phyloP scores from a whole-genome alignment of 2,329 filamentous ascomycete species.

The Diatrype stigma region DNA sequence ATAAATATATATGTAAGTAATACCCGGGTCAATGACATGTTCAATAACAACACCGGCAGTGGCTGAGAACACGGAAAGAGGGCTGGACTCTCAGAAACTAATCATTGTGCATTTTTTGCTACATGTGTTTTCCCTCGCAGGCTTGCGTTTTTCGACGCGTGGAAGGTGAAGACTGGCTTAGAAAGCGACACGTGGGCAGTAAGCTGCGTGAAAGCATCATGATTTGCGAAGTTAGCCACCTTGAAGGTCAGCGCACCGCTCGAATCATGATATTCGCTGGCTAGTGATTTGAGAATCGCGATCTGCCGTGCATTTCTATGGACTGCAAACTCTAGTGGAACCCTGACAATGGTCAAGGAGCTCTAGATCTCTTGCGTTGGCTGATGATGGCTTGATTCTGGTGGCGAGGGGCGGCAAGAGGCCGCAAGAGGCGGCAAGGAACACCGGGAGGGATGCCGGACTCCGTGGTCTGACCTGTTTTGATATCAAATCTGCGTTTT shows the following conservation, averaged over 20 bases:
- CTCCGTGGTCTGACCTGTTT: too few species aligned
- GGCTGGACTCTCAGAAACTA: not conserved
- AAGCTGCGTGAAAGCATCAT: too few species aligned
- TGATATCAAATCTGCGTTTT: conserved; percentile 26
- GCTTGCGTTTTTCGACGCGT: not conserved
- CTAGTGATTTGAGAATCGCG: too few species aligned
- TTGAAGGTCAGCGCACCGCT: too few species aligned
- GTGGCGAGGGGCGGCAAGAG: not conserved
- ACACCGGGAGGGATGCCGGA: too few species aligned
- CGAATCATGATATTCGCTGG: too few species aligned
- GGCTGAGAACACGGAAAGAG: not conserved
- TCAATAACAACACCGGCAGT: not conserved
- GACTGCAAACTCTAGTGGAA: not conserved
- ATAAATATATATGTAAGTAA: not conserved
- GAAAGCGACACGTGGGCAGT: not conserved
- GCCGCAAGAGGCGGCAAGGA: not conserved
- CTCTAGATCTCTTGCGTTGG: not conserved
- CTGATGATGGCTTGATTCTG: not conserved
- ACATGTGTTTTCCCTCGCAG: too few species aligned
- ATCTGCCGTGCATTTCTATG: not conserved
- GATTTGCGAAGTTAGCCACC: too few species aligned
- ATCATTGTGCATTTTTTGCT: not conserved
- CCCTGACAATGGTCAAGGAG: not conserved
- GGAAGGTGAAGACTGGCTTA: not conserved
- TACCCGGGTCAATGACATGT: not conserved